A percentile compares a stretch with the other conserved stretches of the same genome.
These are phyloP conservation scores for Coemansia sp. DNA, from an alignment of 192 early-diverging fungal genomes.

Conservation along the genomic window DNA sequence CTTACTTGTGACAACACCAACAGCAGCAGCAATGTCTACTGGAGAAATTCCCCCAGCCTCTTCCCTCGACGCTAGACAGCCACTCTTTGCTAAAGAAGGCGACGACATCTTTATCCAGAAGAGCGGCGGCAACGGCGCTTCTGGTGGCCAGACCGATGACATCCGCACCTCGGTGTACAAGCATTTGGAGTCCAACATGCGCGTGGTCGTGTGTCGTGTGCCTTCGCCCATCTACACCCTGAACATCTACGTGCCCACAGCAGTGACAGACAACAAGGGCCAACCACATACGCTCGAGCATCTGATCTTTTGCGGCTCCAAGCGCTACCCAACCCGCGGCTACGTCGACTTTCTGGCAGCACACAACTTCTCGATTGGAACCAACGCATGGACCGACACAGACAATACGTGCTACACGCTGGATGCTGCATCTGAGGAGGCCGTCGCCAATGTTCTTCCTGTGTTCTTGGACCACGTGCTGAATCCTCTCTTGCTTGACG, in stretches of 20 bases:
- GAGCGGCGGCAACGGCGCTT: not conserved
- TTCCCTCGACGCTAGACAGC: not conserved
- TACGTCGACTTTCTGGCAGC: constrained; percentile 74
- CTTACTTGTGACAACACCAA: too few relatives aligned
- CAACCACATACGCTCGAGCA: constrained; percentile 84
- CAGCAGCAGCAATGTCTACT: not conserved
- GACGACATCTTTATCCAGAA: constrained; percentile 29
- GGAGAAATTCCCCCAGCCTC: not conserved
- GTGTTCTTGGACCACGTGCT: constrained; percentile 82
- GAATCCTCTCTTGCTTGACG: constrained; percentile 67
- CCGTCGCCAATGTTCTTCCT: constrained; percentile 70
- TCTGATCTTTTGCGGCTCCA: constrained; percentile 81
- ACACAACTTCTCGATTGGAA: constrained; percentile 73
- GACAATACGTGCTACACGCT: constrained; percentile 76
- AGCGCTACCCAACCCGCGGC: constrained; percentile 63
- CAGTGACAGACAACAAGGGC: constrained; percentile 63
- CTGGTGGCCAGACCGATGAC: constrained; percentile 1
- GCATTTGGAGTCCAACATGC: constrained; percentile 53
- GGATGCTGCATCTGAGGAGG: constrained; percentile 62
- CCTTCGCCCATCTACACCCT: constrained; percentile 66
- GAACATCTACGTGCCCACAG: constrained; percentile 77
- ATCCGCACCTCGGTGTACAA: constrained; percentile 53
- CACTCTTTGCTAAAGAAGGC: constrained; percentile 32
- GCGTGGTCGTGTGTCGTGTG: constrained; percentile 63
- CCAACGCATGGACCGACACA: constrained; percentile 64